Evolutionary conservation across 1,139 yeast genomes (phyloP).

Genomic region (Sporopachydermia cereana): DNA sequence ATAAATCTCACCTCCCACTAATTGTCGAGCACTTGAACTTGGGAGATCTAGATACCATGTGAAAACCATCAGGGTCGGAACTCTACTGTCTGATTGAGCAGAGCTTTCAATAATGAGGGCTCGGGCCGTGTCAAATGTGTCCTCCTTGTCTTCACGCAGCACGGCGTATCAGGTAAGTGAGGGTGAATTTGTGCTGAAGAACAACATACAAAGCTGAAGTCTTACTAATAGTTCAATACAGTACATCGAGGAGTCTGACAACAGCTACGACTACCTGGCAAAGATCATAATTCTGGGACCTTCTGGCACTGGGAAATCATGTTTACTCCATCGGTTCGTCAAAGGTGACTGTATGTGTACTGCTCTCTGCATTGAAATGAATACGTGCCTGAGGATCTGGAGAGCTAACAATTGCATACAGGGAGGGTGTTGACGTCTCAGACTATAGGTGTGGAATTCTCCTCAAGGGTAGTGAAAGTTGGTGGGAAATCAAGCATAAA

Average conservation of each 20-base stretch:
- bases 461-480: slow-evolving; percentile 30
- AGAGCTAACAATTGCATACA: slow-evolving; percentile 7
- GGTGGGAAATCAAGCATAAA: slow-evolving; percentile 20
- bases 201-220: not conserved
- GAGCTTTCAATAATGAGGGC: slow-evolving; percentile 2
- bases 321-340: slow-evolving; percentile 31
- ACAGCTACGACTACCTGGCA: slow-evolving; percentile 32
- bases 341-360: slow-evolving; percentile 26
- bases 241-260: not conserved
- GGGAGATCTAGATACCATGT: no score
- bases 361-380: not conserved
- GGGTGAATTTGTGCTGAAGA: no score
- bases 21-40: no score
- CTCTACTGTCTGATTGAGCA: no score
- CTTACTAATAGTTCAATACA: not conserved
- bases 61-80: no score
- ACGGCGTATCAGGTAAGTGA: not conserved
- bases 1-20: no score
- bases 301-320: slow-evolving; percentile 35
- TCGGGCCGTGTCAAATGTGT: not conserved
- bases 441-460: slow-evolving; percentile 40
- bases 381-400: not conserved
- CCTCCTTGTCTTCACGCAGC: not conserved
- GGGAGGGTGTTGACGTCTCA: slow-evolving; percentile 27
- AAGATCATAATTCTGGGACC: slow-evolving; percentile 35